Evolutionary conservation across 1,139 yeast species (phyloP), one percentile per base, ranked within the genome.

Genomic region (Oligophagozyma castellii): DNA sequence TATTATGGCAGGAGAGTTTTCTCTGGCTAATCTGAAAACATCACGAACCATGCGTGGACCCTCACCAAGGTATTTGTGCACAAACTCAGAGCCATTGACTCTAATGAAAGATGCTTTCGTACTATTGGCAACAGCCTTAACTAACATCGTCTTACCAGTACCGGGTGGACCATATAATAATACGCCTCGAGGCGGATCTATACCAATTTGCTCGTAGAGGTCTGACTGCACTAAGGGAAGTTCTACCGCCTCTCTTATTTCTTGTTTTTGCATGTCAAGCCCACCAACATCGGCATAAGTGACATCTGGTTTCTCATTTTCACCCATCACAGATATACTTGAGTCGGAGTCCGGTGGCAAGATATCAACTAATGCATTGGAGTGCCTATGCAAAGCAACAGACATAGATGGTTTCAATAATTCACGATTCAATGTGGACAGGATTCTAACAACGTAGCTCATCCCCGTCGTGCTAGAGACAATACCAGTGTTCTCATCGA

Each of bases 31-130:
- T 51, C 96, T 68, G 63, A 92, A 92, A 26, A 89, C 96, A 55
- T 92, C 98, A 58, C 98, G 76, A 22, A 89, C 98, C 96, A 92
- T 89, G 61, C 99, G 73, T 35, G 98, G 96, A 46, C 99, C 98
- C 61, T 92, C 99, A 56, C 99, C 99, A 34, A 92, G 69, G 55
- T 92, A 92, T 57, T 92, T 92, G 55, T 92, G 98, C 32, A 92
- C 96, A 53, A 92, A 89, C 56, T 92, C 99, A 1, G 96, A 86
- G 31, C 98, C 98, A 44, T 84, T 92, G 19, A 92, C 94, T 55
- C 98, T 78, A 44, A 92, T 86, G 48, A 92, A 92, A 5, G 95
- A 68, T 1, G 98, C 98, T 2, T 94, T 81, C 3, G 96, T 77
- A 34, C 89, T 75, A 56, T 92, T 89, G 12, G 99, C 99, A 29